Conservation (phyloP, 192 early-diverging fungal genomes). For the Entomortierella lignicola region DNA sequence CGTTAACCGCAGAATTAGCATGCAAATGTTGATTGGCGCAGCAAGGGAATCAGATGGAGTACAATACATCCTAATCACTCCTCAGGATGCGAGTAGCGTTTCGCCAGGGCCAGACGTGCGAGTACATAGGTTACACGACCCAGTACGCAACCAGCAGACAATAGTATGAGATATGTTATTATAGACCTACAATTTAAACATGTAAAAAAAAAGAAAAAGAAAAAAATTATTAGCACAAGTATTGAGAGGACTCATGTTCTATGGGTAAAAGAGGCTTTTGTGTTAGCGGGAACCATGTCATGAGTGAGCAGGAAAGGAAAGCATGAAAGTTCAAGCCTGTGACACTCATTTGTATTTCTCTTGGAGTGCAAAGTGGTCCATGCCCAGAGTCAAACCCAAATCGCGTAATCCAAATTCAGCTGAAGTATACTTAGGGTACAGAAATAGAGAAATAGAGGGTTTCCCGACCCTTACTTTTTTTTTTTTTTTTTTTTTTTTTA, state of each 20-base stretch:
- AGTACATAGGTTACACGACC: conserved; percentile 69
- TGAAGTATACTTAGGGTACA: too few relatives aligned
- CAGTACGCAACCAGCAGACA: conserved; percentile 61
- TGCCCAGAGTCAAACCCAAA: background rate
- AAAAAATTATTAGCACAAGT: background rate
- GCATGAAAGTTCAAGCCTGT: too few relatives aligned
- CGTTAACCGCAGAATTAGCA: conserved; percentile 90
- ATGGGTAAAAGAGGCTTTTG: too few relatives aligned
- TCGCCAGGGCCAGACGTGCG: conserved; percentile 65
- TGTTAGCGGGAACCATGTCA: too few relatives aligned
- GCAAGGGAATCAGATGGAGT: conserved; percentile 75
- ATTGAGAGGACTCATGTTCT: too few relatives aligned
- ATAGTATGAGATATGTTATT: background rate
- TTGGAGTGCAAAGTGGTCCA: background rate
- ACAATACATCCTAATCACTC: conserved; percentile 98
- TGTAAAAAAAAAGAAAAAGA: background rate
- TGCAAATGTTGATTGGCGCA: conserved; percentile 89
- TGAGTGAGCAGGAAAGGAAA: too few relatives aligned
- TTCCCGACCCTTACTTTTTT: too few relatives aligned
- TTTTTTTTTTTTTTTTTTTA: background rate
- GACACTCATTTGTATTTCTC: too few relatives aligned
- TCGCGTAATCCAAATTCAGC: too few relatives aligned
- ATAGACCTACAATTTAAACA: background rate
- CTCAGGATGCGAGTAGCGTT: conserved; percentile 86
- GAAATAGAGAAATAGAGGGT: too few relatives aligned